A percentile compares a stretch with the other conserved stretches of the same genome.
Conservation (phyloP, 2,329 filamentous ascomycete species). For the Xylariaceae sp. region DNA sequence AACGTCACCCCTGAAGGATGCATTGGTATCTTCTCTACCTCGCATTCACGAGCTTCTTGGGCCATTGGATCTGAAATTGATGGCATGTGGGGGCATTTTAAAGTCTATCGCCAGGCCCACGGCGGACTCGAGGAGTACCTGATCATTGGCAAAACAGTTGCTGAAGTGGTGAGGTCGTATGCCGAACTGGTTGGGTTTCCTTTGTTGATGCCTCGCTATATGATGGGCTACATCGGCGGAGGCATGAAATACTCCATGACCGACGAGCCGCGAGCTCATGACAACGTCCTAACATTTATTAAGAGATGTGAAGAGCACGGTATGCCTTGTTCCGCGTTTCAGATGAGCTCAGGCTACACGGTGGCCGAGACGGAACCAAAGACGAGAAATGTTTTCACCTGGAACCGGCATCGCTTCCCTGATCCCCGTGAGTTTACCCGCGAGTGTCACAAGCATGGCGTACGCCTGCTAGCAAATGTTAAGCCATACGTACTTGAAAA, state of each 20-base stretch:
- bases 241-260: conserved; percentile 62
- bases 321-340: conserved; percentile 73
- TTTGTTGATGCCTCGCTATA: conserved; percentile 71
- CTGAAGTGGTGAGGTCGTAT: conserved; percentile 69
- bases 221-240: conserved; percentile 74
- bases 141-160: conserved; percentile 68
- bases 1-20: conserved; percentile 69
- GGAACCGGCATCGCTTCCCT: conserved; percentile 74
- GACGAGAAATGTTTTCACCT: conserved; percentile 73
- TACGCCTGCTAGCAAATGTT: conserved; percentile 72
- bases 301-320: conserved; percentile 66
- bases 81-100: conserved; percentile 76
- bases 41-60: conserved; percentile 68
- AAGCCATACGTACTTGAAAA: conserved; percentile 73
- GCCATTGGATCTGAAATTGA: conserved; percentile 75
- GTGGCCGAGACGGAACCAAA: conserved; percentile 71
- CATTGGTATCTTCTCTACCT: conserved; percentile 71
- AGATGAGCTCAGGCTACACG: conserved; percentile 76
- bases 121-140: conserved; percentile 75
- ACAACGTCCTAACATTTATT: conserved; percentile 66
- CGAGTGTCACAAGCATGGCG: conserved; percentile 67
- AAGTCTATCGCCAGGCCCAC: conserved; percentile 74
- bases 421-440: conserved; percentile 68
- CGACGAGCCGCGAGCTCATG: conserved; percentile 57
- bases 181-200: conserved; percentile 73